A percentile compares a stretch with the other conserved stretches of the same genome.
These are phyloP conservation scores for Diaporthe batatas DNA, from an alignment of 2,329 filamentous ascomycete species.

Conservation along the genomic window DNA sequence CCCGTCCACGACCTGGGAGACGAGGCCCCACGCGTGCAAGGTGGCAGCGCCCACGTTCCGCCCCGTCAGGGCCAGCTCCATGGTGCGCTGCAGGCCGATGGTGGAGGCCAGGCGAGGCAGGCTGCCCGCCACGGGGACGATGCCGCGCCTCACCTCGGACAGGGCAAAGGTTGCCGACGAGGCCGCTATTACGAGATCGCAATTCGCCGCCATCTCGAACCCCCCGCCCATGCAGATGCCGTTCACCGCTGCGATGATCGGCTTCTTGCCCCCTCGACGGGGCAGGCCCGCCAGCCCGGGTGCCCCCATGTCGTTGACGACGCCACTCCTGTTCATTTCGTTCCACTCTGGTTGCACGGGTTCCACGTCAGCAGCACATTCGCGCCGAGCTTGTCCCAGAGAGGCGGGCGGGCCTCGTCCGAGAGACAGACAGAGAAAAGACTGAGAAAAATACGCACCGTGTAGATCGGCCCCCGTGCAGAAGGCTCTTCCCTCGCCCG, in stretches of 20 bases:
- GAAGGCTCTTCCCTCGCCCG: conserved; percentile 72
- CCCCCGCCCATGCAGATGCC: conserved; percentile 80
- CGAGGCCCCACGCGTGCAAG: conserved; percentile 74
- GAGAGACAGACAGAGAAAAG: background rate
- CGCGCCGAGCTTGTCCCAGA: conserved; percentile 2
- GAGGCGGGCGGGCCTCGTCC: background rate
- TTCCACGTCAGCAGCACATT: background rate
- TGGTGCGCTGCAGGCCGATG: conserved; percentile 77
- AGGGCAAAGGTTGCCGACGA: conserved; percentile 72
- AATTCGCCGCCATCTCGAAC: conserved; percentile 79
- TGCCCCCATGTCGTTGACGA: conserved; percentile 52
- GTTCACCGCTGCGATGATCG: conserved; percentile 82
- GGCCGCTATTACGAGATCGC: conserved; percentile 76
- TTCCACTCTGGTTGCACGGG: conserved; percentile 63
- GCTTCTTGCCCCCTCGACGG: conserved; percentile 76
- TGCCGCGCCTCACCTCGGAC: conserved; percentile 78
- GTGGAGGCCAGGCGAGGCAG: conserved; percentile 75
- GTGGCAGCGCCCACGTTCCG: conserved; percentile 69
- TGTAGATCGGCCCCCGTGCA: conserved; percentile 75
- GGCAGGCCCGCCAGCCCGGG: conserved; percentile 74
- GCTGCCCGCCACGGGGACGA: conserved; percentile 78
- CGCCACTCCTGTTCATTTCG: conserved; percentile 54
- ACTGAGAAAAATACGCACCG: conserved; percentile 41
- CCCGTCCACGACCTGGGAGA: conserved; percentile 70
- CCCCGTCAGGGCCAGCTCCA: conserved; percentile 79